Evolutionary conservation across 2,329 filamentous ascomycete species (phyloP).

Genomic region (Fusarium dlaminii): DNA sequence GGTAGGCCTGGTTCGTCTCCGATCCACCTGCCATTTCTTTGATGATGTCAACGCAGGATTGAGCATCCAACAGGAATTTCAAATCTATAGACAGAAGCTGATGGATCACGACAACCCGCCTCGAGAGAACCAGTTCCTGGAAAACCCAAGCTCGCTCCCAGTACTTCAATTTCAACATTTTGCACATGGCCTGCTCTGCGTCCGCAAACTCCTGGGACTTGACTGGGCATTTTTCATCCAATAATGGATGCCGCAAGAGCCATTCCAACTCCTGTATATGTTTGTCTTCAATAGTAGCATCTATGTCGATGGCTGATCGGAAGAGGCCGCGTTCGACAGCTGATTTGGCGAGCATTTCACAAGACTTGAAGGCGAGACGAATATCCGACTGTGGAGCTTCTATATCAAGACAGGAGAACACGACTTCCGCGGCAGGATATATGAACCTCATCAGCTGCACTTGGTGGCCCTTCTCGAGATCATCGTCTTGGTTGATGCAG

Average conservation of each 20-base stretch:
- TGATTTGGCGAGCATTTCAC: background rate
- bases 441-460: background rate
- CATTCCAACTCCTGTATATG: background rate
- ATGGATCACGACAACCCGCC: background rate
- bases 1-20: background rate
- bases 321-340: background rate
- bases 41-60: background rate
- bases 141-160: constrained; percentile 8
- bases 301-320: background rate
- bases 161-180: background rate
- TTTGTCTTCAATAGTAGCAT: background rate
- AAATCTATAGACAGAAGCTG: background rate
- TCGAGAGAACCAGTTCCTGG: background rate
- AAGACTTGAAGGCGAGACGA: background rate
- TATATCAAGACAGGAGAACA: background rate
- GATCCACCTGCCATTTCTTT: background rate
- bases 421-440: background rate
- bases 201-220: background rate
- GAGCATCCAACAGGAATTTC: background rate
- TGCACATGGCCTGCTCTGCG: background rate
- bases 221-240: background rate
- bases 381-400: background rate
- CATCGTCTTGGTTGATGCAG: constrained; percentile 3
- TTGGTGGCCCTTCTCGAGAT: background rate
- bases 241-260: background rate